Base-by-base conservation (phyloP, 768 basidiomycete genomes). In the Rhizopogon vesiculosus region DNA sequence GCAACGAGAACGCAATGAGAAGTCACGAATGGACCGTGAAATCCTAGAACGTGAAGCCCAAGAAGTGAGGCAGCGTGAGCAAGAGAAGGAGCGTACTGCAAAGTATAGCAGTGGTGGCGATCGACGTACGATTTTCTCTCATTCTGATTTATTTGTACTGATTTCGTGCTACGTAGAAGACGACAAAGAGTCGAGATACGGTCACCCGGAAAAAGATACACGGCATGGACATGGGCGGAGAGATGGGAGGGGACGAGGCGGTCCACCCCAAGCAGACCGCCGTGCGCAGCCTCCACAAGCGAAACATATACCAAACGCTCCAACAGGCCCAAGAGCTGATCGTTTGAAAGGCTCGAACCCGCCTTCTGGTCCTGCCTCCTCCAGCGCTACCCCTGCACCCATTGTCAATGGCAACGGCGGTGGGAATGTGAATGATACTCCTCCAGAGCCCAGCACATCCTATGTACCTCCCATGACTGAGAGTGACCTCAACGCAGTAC, bases 311-410 rank as follows among this genome's bases (percentile, higher is more conserved):
- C 66, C 74, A 46, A 87, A 87, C 57, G 78, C 91, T 8, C 93
- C 93, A 3, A 90, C 89, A 3, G 93, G 86, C 5, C 92, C 94
- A 56, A 87, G 91, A 35, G 89, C 89, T 39, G 87, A 87, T 60
- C 80, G 90, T 19, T 67, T 73, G 54, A 85, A 82, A 60, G 46
- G 68, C 18, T 64, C 65, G 10, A 61, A 62, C 35, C 63, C 65
- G 0, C 62, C 68, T 19, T 69, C 70, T 7, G 48, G 48, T 48
- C 61, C 64, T 40, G 49, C 72, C 22, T 60, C 68, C 28, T 68
- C 75, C 54, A 65, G 75, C 9, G 78, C 85, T 2, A 74, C 83
- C 12, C 78, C 78, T 40, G 60, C 65, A 10, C 62, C 66, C 5
- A 57, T 66, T 0, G 57, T 62, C 59, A 41, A 19, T 49, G 39